A percentile compares a stretch with the other conserved stretches of the same genome.
These are phyloP conservation scores for Neotropicomus parvogracilis DNA, from an alignment of 1,284 basidiomycete species.

Conservation along the genomic window DNA sequence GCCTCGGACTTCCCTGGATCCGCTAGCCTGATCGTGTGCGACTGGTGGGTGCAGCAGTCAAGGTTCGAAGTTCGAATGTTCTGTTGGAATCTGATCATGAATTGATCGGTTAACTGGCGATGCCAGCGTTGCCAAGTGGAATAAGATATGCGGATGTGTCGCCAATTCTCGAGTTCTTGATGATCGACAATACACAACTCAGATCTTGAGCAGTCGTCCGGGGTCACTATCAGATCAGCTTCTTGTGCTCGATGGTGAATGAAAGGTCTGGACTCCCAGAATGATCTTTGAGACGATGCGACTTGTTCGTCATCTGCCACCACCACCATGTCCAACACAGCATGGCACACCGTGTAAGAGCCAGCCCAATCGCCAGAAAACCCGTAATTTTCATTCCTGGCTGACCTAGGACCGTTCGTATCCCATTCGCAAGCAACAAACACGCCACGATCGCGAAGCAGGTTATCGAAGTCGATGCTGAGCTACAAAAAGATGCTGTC, in stretches of 20 bases:
- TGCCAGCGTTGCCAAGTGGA: too few relatives aligned
- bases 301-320: slow-evolving; percentile 4
- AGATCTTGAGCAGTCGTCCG: too few relatives aligned
- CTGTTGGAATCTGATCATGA: background rate
- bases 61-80: too few relatives aligned
- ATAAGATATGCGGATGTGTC: too few relatives aligned
- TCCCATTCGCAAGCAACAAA: slow-evolving; percentile 69
- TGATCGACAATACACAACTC: too few relatives aligned
- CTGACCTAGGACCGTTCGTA: slow-evolving; percentile 58
- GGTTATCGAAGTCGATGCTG: slow-evolving; percentile 80
- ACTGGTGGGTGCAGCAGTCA: background rate
- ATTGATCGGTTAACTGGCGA: slow-evolving; percentile 1
- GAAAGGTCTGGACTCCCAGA: background rate
- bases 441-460: slow-evolving; percentile 79
- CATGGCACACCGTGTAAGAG: slow-evolving; percentile 34
- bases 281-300: background rate
- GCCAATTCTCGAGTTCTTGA: too few relatives aligned
- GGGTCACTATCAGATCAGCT: too few relatives aligned
- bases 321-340: slow-evolving; percentile 26
- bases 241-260: too few relatives aligned
- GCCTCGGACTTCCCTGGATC: background rate
- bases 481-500: slow-evolving; percentile 77
- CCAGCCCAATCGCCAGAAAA: background rate
- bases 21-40: background rate
- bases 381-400: slow-evolving; percentile 2